Conservation (phyloP, 129 eudicot genomes). For the Silybum marianum region DNA sequence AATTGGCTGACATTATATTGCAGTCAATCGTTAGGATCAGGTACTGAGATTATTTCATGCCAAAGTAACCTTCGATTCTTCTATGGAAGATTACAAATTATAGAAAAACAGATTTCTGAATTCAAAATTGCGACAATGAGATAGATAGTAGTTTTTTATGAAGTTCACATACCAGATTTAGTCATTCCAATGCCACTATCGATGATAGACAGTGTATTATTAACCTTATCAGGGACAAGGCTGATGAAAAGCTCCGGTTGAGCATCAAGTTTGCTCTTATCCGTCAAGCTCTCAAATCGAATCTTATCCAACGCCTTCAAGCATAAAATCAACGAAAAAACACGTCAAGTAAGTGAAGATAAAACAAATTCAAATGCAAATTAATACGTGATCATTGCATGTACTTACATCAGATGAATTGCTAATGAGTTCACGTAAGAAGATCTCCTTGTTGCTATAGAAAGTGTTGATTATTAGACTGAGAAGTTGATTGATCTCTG, state of each 20-base stretch:
- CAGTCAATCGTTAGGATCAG: background rate
- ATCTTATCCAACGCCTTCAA: conserved; percentile 30
- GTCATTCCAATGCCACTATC: conserved; percentile 38
- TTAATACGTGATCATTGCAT: background rate
- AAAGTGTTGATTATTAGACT: conserved; percentile 29
- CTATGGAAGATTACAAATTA: background rate
- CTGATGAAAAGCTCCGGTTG: conserved; percentile 38
- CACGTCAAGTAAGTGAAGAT: background rate
- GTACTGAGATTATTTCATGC: background rate
- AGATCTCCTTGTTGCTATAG: conserved; percentile 37
- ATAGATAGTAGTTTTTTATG: background rate
- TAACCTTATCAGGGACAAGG: conserved; percentile 30
- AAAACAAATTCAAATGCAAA: background rate
- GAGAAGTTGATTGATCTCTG: conserved; percentile 40
- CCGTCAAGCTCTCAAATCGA: conserved; percentile 35
- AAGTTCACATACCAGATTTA: conserved; percentile 18
- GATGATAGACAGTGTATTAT: conserved; percentile 31
- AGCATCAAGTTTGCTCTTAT: conserved; percentile 39
- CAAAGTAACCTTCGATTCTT: background rate
- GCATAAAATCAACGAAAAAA: background rate
- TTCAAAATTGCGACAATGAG: background rate
- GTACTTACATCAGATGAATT: conserved; percentile 30
- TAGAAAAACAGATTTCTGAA: background rate
- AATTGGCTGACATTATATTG: background rate
- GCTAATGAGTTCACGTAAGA: conserved; percentile 41